These are phyloP conservation scores for Artomyces pyxidatus DNA, from an alignment of 768 basidiomycete species.

Conservation along the genomic window DNA sequence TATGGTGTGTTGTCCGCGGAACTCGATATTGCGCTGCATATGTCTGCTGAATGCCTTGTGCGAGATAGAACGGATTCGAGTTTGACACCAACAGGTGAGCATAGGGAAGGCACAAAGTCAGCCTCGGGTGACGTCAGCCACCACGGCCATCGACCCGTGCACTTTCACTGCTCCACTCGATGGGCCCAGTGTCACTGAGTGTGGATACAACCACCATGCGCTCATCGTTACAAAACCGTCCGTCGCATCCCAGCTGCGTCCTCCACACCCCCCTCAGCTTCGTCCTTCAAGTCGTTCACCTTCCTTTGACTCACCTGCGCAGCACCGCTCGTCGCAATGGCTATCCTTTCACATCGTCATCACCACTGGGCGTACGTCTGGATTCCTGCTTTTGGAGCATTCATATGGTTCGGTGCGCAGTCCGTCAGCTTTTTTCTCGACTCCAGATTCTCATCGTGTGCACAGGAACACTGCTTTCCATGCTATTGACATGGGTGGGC, in stretches of 20 bases:
- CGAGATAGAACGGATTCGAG: no score
- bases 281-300: neutral
- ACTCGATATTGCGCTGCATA: no score
- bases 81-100: no score
- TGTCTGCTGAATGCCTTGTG: no score
- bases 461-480: constrained; percentile 50
- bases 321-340: constrained; percentile 1
- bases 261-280: neutral
- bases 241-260: neutral
- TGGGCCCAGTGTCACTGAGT: no score
- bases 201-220: no score
- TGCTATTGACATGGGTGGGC: constrained; percentile 67
- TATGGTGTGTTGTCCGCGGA: no score
- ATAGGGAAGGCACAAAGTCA: no score
- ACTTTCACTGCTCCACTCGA: no score
- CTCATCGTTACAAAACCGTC: neutral
- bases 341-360: constrained; percentile 21
- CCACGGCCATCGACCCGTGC: no score
- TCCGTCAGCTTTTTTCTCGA: neutral
- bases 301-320: neutral
- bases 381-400: constrained; percentile 51
- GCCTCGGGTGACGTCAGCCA: no score
- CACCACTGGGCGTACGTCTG: constrained; percentile 55
- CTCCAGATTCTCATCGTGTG: neutral
- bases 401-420: constrained; percentile 57